Evolutionary conservation across 176 grass and related monocot species (phyloP).

Genomic region (Thinopyrum elongatum): DNA sequence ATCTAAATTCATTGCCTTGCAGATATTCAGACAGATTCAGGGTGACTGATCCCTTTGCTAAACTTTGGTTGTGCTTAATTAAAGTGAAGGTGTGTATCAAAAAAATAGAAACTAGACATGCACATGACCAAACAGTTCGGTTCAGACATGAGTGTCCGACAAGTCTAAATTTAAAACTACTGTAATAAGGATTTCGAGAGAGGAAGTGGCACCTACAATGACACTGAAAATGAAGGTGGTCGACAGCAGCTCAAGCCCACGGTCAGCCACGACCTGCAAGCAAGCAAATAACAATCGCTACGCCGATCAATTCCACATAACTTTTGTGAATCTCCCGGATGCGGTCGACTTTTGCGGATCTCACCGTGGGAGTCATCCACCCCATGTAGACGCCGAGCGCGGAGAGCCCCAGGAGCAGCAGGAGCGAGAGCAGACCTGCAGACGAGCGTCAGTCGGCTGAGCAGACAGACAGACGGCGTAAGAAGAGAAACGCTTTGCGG

Average conservation of each 20-base stretch:
- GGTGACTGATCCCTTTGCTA: background rate
- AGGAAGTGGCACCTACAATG: slow-evolving; percentile 46
- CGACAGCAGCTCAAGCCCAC: slow-evolving; percentile 72
- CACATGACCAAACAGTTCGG: background rate
- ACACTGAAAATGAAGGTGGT: slow-evolving; percentile 79
- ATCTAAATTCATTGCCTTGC: background rate
- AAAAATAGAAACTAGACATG: background rate
- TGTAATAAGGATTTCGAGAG: background rate
- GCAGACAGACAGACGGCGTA: slow-evolving; percentile 1
- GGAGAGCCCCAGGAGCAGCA: slow-evolving; percentile 49
- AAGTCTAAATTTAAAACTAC: background rate
- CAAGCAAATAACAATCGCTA: slow-evolving; percentile 14
- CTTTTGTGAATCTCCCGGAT: background rate
- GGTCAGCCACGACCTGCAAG: slow-evolving; percentile 89
- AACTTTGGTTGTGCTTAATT: background rate
- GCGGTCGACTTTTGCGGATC: no score
- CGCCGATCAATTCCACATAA: background rate
- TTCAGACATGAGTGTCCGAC: background rate
- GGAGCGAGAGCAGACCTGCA: slow-evolving; percentile 69
- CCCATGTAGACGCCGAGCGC: slow-evolving; percentile 45
- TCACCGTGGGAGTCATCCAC: slow-evolving; percentile 74
- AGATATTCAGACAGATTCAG: background rate
- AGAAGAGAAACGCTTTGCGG: background rate
- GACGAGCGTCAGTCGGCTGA: background rate
- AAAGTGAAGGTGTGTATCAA: background rate